Evolutionary conservation across 73 alveolate genomes (phyloP).

Genomic region (Tetrahymena malaccensis): DNA sequence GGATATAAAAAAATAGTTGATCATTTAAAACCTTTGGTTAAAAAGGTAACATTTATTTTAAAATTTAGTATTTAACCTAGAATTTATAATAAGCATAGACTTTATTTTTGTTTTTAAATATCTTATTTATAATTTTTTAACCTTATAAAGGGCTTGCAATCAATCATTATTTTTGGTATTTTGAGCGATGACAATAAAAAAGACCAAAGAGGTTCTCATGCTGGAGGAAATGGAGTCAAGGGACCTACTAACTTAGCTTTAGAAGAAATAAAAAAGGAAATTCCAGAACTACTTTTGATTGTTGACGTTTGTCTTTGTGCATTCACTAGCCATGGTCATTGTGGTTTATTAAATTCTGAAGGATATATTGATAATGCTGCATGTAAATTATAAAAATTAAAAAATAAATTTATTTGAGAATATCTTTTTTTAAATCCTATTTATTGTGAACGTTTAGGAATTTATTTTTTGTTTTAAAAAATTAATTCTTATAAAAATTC

Average conservation of each 20-base stretch:
- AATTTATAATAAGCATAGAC: not conserved
- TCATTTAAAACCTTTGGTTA: not conserved
- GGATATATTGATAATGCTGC: slow-evolving; percentile 48
- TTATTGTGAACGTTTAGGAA: not conserved
- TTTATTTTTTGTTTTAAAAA: too few relatives aligned
- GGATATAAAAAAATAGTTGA: not conserved
- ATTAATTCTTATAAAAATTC: too few relatives aligned
- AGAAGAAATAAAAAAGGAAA: slow-evolving; percentile 12
- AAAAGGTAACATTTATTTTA: not conserved
- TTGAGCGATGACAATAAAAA: slow-evolving; percentile 24
- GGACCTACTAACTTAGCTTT: slow-evolving; percentile 55
- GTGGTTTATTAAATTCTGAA: slow-evolving; percentile 44
- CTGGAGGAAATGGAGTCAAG: slow-evolving; percentile 39
- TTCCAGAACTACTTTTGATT: slow-evolving; percentile 33
- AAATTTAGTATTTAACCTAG: not conserved
- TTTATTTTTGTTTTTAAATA: not conserved
- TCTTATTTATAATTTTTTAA: not conserved
- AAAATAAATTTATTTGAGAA: not conserved
- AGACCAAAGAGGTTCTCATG: slow-evolving; percentile 37
- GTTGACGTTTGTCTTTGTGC: slow-evolving; percentile 71
- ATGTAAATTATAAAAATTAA: not conserved
- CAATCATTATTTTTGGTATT: not conserved
- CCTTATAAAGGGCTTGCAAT: not conserved
- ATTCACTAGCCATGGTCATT: slow-evolving; percentile 66
- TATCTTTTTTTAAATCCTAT: not conserved